phyloP scores from a whole-genome alignment of 2,329 filamentous ascomycete genomes.

The Colletotrichum melonis region DNA sequence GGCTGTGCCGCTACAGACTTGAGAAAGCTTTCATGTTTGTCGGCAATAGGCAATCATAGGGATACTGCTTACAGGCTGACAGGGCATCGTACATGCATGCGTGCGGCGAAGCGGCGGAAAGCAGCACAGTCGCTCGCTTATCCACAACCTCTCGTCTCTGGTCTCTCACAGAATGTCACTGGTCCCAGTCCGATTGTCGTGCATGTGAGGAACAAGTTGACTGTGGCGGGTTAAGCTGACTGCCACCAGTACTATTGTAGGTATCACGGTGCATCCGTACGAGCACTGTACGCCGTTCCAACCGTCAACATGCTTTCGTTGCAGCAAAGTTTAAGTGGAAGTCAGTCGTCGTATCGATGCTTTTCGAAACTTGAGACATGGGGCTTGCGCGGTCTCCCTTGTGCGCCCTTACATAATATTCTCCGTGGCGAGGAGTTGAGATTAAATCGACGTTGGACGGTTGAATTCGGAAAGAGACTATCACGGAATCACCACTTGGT shows the following conservation, averaged over 20 bases:
- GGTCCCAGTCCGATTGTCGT: not conserved
- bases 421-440: not conserved
- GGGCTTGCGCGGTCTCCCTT: constrained; percentile 19
- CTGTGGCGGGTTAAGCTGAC: not conserved
- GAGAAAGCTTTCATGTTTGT: not conserved
- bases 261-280: not conserved
- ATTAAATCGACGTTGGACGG: not conserved
- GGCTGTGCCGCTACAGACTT: not conserved
- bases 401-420: constrained; percentile 8
- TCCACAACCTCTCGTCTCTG: not conserved
- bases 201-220: not conserved
- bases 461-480: not conserved
- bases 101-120: constrained; percentile 11
- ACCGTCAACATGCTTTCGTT: constrained; percentile 6
- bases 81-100: not conserved
- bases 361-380: constrained; percentile 15
- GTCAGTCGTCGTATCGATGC: not conserved
- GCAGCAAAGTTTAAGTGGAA: constrained; percentile 8
- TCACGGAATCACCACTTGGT: not conserved
- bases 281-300: not conserved
- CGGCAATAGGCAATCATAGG: not conserved
- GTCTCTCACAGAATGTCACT: too few species aligned
- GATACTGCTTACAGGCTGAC: not conserved
- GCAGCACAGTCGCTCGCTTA: not conserved
- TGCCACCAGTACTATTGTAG: not conserved